Percentiles rank a stretch among this genome's conserved stretches.
Conservation (phyloP, 2,329 filamentous ascomycete species). For the Monilinia fructigena region DNA sequence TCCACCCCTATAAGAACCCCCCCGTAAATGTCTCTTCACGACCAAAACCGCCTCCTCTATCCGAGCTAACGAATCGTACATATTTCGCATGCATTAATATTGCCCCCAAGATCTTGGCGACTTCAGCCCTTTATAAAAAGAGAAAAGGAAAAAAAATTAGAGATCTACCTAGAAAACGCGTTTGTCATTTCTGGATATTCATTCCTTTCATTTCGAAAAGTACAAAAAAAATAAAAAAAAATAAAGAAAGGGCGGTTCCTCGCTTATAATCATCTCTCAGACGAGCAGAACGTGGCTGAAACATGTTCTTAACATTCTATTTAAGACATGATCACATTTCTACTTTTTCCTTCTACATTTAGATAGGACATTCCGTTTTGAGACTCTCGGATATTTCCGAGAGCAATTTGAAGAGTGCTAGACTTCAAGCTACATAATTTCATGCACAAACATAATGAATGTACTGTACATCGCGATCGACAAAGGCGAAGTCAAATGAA, state of each 20-base stretch:
- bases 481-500: neutral
- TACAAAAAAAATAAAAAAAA: neutral
- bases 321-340: neutral
- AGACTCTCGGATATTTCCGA: neutral
- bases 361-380: neutral
- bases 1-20: neutral
- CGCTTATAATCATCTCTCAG: neutral
- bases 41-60: neutral
- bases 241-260: neutral
- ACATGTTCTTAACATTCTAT: neutral
- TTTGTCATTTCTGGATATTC: neutral
- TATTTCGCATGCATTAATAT: neutral
- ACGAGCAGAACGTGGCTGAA: slow-evolving; percentile 8
- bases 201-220: neutral
- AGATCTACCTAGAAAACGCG: neutral
- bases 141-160: neutral
- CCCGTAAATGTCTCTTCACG: neutral
- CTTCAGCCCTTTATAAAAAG: neutral
- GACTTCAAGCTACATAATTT: neutral
- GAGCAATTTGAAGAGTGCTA: neutral
- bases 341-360: neutral
- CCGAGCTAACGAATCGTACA: neutral
- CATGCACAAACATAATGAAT: neutral
- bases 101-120: slow-evolving; percentile 5
- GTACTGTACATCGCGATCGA: neutral